phyloP scores from a whole-genome alignment of 129 eudicot genomes.

The Artemisia argyi region DNA sequence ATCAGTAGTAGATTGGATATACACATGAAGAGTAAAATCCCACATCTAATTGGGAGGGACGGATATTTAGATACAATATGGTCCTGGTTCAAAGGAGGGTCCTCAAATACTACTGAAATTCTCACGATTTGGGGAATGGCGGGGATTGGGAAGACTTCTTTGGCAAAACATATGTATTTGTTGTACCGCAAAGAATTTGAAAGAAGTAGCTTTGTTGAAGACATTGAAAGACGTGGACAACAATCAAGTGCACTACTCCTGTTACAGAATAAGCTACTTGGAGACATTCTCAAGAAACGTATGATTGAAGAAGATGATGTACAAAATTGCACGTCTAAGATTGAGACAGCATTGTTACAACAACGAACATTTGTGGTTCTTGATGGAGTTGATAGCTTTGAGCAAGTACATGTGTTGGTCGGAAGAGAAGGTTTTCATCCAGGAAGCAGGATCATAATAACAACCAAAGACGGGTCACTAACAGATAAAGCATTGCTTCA shows the following conservation, averaged over 20 bases:
- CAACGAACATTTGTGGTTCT: constrained; percentile 5
- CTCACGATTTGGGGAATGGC: not conserved
- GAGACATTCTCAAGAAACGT: not conserved
- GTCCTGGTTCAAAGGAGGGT: not conserved
- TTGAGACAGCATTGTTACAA: not conserved
- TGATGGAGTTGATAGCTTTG: constrained; percentile 10
- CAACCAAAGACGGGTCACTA: constrained; percentile 9
- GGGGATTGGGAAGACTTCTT: not conserved
- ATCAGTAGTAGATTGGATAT: not conserved
- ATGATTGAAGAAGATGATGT: not conserved
- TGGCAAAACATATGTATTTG: not conserved
- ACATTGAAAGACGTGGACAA: not conserved
- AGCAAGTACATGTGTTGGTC: not conserved
- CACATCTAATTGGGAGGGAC: constrained; percentile 7
- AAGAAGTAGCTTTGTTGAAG: not conserved
- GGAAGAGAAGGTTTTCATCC: constrained; percentile 5
- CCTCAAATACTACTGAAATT: not conserved
- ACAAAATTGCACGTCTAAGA: not conserved
- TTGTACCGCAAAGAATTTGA: not conserved
- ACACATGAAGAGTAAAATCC: not conserved
- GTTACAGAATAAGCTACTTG: not conserved
- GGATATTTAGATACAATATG: not conserved
- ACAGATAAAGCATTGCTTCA: constrained; percentile 7
- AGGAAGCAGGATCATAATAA: constrained; percentile 8
- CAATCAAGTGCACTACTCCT: not conserved